Evolutionary conservation across 495 filamentous ascomycete species (phyloP), one percentile per base, ranked within the genome.

Genomic region (Trypethelium eluteriae): DNA sequence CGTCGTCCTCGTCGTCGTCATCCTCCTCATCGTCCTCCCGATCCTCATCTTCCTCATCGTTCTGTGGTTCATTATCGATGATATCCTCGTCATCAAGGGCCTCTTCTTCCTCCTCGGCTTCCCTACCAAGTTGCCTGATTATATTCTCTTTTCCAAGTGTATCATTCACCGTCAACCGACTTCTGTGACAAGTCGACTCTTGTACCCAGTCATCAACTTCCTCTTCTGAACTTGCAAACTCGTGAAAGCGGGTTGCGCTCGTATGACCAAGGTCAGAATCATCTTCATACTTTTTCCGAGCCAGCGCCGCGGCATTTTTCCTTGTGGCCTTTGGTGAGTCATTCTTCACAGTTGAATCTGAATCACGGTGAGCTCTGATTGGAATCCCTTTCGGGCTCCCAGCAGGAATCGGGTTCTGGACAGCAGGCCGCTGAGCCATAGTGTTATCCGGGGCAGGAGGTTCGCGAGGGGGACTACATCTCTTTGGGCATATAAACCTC

Each of bases 21-120:
- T 78, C 76, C 2, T 86, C 84, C 11, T 71, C 69, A 11, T 46
- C 61, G 3, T 67, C 64, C 3, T 69, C 72, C 0, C 68, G 64
- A 3, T 71, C 57, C 46, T 74, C 68, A 14, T 76, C 75, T 39
- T 75, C 74, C 18, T 86, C 84, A 39, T 85, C 85, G 53, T 59
- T 59, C 32, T 59, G 53, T 2, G 53, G 53, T 9, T 59, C 53
- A 35, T 59, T 36, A 32, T 59, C 53, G 14, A 59, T 59, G 4
- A 59, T 14, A 3, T 90, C 86, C 39, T 91, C 89, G 18, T 67
- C 66, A 39, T 90, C 83, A 12, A 88, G 74, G 25, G 86, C 91
- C 76, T 96, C 93, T 70, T 92, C 86, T 74, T 96, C 93, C 71
- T 93, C 86, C 73, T 96, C 93, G 9, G 86, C 94, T 76, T 98